Evolutionary conservation across 192 early-diverging fungal genomes (phyloP), one percentile per base, ranked within the genome.

Genomic region (Rhizoclosmatium sp.): DNA sequence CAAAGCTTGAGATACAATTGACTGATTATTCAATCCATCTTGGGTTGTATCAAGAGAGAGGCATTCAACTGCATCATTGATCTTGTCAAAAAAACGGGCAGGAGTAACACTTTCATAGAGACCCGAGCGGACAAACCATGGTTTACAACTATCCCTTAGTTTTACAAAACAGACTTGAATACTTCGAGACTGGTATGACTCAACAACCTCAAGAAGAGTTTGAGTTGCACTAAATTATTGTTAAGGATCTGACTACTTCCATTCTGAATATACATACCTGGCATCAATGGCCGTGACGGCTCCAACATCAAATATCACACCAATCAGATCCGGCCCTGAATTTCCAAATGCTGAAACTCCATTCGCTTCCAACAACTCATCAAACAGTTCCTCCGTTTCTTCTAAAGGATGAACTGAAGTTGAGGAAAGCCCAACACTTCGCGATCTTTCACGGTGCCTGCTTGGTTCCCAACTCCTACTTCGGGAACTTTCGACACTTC

Each of bases 111-210:
- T n/a, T 5, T 89, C 80, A 60, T 85, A 82, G 51, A 98, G 82
- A 2, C 93, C 93, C 1, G 94, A 90, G 4, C 92, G 89, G 47
- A 87, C 81, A 82, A 99, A 97, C n/a, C 87, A 68, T 14, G 83
- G 84, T 19, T 87, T 88, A 69, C 95, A 93, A 14, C 84, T 81
- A 4, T 91, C 88, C n/a, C 91, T 89, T 61, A 99, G 83, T 71
- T 94, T 94, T 44, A 95, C 95, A 91, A 99, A 98, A 65, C 90
- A 95, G 16, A 98, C 96, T n/a, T 87, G 86, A 46, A 99, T 93
- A 12, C 87, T 78, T 12, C 97, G 92, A 3, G 85, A 84, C 58
- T 88, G 89, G 80, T 98, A 99, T 12, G 93, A 89, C 69, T 93
- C 91, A 16, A 98, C 94, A 78, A 98, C 97, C 70, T 96, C 95